Conservation (phyloP, 768 basidiomycete genomes). For the Sporobolomyces roseus region DNA sequence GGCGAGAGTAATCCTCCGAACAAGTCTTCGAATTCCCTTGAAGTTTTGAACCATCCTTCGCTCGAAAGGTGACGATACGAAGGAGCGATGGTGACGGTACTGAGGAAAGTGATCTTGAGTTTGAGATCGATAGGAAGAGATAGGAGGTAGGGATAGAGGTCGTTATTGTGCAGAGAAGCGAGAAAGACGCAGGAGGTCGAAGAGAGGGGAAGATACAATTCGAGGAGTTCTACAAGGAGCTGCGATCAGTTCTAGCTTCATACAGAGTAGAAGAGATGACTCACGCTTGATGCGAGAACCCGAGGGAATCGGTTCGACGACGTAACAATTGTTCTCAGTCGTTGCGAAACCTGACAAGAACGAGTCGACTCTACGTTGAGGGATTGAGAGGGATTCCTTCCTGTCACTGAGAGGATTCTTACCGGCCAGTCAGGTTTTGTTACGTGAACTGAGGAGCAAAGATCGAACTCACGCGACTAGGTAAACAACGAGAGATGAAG, state of each 20-base stretch:
- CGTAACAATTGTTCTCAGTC: background rate
- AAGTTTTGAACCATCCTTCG: conserved; percentile 1
- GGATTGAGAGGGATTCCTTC: background rate
- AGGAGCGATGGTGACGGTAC: conserved; percentile 2
- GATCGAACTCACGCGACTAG: conserved; percentile 5
- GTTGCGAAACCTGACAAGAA: background rate
- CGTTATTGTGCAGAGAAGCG: background rate
- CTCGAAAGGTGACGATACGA: background rate
- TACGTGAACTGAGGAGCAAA: background rate
- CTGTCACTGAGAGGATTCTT: background rate
- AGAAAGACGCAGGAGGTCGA: background rate
- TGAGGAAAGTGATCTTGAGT: conserved; percentile 1
- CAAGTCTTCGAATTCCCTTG: background rate
- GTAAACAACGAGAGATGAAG: conserved; percentile 1
- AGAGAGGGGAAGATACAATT: conserved; percentile 2
- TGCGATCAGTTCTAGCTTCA: too few relatives aligned
- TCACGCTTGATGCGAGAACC: background rate
- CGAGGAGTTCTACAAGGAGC: conserved; percentile 14
- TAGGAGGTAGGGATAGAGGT: background rate
- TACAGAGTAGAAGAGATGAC: too few relatives aligned
- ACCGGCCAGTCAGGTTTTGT: background rate
- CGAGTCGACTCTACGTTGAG: background rate
- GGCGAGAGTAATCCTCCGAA: background rate
- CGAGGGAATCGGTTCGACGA: background rate
- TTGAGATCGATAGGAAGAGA: background rate